phyloP scores from a whole-genome alignment of 805 yeast species.

The Henningerozyma blattae region DNA sequence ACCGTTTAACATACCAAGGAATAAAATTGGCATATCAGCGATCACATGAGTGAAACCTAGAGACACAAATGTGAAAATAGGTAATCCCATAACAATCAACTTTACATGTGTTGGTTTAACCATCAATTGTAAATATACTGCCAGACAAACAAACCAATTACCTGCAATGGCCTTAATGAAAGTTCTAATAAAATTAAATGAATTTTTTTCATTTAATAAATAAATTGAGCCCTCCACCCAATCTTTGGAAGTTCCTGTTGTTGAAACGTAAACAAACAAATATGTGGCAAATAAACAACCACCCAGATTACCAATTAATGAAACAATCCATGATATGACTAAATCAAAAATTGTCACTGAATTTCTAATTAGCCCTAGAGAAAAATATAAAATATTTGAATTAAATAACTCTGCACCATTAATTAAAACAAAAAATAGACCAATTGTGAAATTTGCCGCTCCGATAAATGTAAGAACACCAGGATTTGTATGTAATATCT shows the following conservation, averaged over 20 bases:
- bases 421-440: constrained; percentile 63
- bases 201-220: constrained; percentile 34
- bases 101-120: constrained; percentile 74
- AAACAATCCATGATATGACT: constrained; percentile 50
- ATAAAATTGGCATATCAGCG: constrained; percentile 66
- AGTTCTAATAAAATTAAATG: constrained; percentile 44
- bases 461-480: constrained; percentile 45
- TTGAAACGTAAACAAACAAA: constrained; percentile 46
- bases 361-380: constrained; percentile 55
- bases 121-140: constrained; percentile 65
- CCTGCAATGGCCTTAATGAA: constrained; percentile 65
- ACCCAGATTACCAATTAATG: constrained; percentile 56
- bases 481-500: constrained; percentile 29
- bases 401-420: constrained; percentile 71
- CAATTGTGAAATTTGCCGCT: constrained; percentile 57
- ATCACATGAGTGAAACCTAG: constrained; percentile 72
- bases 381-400: constrained; percentile 62
- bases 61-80: constrained; percentile 67
- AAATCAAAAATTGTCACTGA: constrained; percentile 59
- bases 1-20: constrained; percentile 56
- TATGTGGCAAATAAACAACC: constrained; percentile 56
- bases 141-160: constrained; percentile 65
- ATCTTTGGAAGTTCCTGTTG: constrained; percentile 29
- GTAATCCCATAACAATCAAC: constrained; percentile 47
- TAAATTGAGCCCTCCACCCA: constrained; percentile 38